Base-by-base conservation (phyloP, 1,139 yeast genomes). In the Nakaseomyces nivariensis region DNA sequence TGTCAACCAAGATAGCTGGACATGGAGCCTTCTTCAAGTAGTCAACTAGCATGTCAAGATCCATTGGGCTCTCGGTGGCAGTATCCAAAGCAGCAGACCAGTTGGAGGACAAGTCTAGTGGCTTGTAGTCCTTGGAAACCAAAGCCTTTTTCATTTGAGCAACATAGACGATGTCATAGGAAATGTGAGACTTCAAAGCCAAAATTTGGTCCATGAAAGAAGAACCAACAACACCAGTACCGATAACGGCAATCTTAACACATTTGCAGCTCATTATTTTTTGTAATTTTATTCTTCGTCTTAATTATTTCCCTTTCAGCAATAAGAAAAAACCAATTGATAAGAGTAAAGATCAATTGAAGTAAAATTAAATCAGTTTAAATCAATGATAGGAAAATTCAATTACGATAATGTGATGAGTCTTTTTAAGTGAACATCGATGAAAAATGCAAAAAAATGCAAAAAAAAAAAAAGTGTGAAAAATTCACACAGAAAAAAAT, bases 151-250 rank as follows among this genome's bases (percentile, higher is more conserved):
- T 70, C 32, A 89, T 76, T 60, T 87, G 82, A 48, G 96, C 89
- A 54, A 92, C 77, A 58, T 86, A 77, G 46, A 92, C 81, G 36
- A 92, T 85, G 59, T 88, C 85, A 74, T 82, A 88, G 43, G 73
- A 71, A 58, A 85, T 76, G 42, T 72, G 61, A 26, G 68, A 64
- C 34, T 79, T 64, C 51, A 72, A 56, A 43, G 61, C 56, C 56
- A 77, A 73, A 58, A 90, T 75, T 71, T 85, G 94, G 62, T 79
- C 79, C 68, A 92, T 74, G 71, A 88, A 88, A 49, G 96, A 89
- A 37, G 94, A 77, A 52, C 99, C 99, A 54, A 92, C 97, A 49
- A 89, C 92, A 59, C 97, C 97, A 47, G 96, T 82, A 52, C 68
- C 67, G 56, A 78, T 75, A 50, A 78, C 74, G 50, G 82, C 83